Evolutionary conservation across 2,329 filamentous ascomycete genomes (phyloP), one percentile per base, ranked within the genome.

Genomic region (Phialophora chinensis): DNA sequence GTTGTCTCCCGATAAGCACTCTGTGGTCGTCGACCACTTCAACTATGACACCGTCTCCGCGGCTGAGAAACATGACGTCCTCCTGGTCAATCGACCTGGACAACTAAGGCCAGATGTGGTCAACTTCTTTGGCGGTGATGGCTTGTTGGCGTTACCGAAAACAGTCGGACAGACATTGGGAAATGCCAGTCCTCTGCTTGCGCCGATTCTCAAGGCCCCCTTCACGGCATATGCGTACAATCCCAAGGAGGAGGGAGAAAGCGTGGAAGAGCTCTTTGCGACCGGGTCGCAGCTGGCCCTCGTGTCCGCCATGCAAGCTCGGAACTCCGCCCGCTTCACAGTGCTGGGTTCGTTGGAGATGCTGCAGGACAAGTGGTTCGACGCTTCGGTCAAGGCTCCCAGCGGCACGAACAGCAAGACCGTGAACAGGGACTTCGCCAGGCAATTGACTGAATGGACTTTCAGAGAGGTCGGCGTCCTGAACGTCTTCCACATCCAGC

Each of bases 391-490:
- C 57, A 85, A 90, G 79, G 79, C 81, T 7, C 77, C 82, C 12
- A 77, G 75, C 54, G 83, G 82, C 64, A 88, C 87, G 75, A 81
- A 85, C 68, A 81, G 85, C 52, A 86, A 86, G 77, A 90, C 91
- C 12, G 86, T 85, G 72, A 99, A 99, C 82, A 86, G 88, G 74
- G 91, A 91, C 62, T 98, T 99, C 75, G 91, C 91, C 23, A 90
- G 90, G 80, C 88, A 90, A 74, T 79, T 99, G 64, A 89, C 91
- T n/a, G 90, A 87, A n/a, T 99, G 95, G 95, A 88, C 93, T 0
- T 99, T 99, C 84, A 89, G 96, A 81, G 95, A 99, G 83, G 87
- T 90, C 62, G 95, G 95, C 73, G 92, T 99, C 11, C 78, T 99
- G 73, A 90, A 91, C 73, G 91, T 96, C 74, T 92, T 92, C 77